Percentiles rank a stretch among this genome's conserved stretches.
Evolutionary conservation across 352 stramenopile genomes (phyloP).

Genomic region (Phytophthora ramorum): DNA sequence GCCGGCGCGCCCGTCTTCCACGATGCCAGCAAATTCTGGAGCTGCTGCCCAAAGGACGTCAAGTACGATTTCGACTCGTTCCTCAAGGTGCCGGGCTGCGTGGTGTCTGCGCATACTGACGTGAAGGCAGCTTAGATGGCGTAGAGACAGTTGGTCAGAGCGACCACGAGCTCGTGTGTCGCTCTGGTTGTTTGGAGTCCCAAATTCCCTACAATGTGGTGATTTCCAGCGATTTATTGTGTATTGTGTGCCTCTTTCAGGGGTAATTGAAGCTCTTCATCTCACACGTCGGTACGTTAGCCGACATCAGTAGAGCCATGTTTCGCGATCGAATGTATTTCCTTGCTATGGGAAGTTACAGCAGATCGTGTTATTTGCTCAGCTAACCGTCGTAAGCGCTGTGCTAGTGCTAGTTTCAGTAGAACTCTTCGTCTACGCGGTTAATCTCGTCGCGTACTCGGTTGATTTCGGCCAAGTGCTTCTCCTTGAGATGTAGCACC

Average conservation of each 20-base stretch:
- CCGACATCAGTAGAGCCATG: no score
- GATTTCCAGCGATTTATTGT: conserved; percentile 21
- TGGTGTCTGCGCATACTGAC: conserved; percentile 84
- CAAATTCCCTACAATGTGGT: conserved; percentile 22
- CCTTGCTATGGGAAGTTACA: no score
- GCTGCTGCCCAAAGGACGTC: conserved; percentile 92
- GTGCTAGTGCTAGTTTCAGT: conserved; percentile 30
- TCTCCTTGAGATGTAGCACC: conserved; percentile 80
- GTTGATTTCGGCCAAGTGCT: conserved; percentile 66
- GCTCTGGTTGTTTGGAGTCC: conserved; percentile 11
- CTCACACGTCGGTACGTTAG: neutral
- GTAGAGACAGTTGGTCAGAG: conserved; percentile 14
- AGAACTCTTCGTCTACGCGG: conserved; percentile 83
- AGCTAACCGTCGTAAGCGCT: neutral
- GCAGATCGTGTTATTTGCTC: neutral
- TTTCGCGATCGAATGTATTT: no score
- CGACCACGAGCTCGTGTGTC: neutral
- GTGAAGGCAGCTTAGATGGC: conserved; percentile 51
- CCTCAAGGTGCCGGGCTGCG: conserved; percentile 89
- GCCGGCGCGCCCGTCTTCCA: conserved; percentile 92
- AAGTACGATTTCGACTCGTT: conserved; percentile 97
- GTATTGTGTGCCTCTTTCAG: neutral
- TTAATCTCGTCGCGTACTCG: conserved; percentile 78
- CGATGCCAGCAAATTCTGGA: conserved; percentile 94
- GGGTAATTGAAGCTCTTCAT: neutral